Evolutionary conservation across 495 filamentous ascomycete genomes (phyloP), one percentile per base, ranked within the genome.

Genomic region (Filosporella fistucella): DNA sequence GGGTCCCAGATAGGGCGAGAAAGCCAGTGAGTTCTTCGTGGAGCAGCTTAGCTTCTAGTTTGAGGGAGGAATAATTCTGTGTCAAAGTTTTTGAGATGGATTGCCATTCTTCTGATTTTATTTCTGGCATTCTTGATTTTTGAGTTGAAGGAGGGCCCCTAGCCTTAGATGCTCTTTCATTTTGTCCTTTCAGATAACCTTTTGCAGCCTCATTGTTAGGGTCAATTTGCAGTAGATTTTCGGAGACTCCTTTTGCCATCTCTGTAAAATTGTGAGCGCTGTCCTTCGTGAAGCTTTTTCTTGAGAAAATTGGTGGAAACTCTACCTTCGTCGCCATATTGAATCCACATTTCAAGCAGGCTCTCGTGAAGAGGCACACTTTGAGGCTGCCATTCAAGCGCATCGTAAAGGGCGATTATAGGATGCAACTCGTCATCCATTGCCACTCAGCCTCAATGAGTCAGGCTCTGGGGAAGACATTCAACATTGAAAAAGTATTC

Each of bases 281-380:
- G 18, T 21, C n/a, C n/a, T n/a, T n/a, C n/a, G n/a, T n/a, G n/a
- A n/a, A n/a, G n/a, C n/a, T n/a, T n/a, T n/a, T n/a, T n/a, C n/a
- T n/a, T n/a, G n/a, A n/a, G n/a, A n/a, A n/a, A n/a, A n/a, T n/a
- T n/a, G n/a, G n/a, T n/a, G n/a, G n/a, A n/a, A n/a, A n/a, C n/a
- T 42, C 11, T 42, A 42, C 39, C 39, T 42, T 42, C 13, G 23
- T 42, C 39, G 11, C 39, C 39, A 25, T 13, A 16, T 12, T 14
- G 12, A 2, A 2, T 6, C 39, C 39, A 42, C 18, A 26, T 12
- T 42, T 42, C 13, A 9, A 42, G 39, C 3, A 42, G 23, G 4
- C 2, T 42, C 13, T 42, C 39, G 13, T 25, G 39, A 14, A 42
- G 14, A 14, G 7, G 2, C 10, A 42, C 6, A 42, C 23, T 42